A percentile compares a stretch with the other conserved stretches of the same genome.
These are phyloP conservation scores for Paraphaeosphaeria minitans DNA, from an alignment of 2,329 filamentous ascomycete species.

Conservation along the genomic window DNA sequence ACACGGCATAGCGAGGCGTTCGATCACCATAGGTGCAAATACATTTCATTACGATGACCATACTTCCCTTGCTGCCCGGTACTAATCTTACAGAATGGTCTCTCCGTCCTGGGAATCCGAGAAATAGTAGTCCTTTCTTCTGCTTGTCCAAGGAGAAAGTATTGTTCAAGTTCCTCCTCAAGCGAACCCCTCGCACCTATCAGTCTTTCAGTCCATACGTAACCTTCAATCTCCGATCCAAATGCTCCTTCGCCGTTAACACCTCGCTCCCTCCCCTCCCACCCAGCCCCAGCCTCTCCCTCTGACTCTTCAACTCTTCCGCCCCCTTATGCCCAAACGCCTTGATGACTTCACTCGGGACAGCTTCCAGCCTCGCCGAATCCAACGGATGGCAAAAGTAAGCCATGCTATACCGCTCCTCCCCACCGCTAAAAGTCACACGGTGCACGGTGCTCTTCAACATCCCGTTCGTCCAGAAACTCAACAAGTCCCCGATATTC, in stretches of 20 bases:
- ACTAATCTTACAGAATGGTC: too few species aligned
- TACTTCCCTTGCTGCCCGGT: too few species aligned
- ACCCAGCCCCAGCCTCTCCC: constrained; percentile 50
- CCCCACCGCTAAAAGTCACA: constrained; percentile 69
- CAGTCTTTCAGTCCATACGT: constrained; percentile 57
- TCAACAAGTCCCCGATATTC: constrained; percentile 75
- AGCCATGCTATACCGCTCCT: constrained; percentile 62
- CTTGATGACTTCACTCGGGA: constrained; percentile 59
- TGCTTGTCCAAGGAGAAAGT: too few species aligned
- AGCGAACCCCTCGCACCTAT: neutral
- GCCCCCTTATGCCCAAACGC: constrained; percentile 42
- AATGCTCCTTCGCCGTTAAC: constrained; percentile 64
- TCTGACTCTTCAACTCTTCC: constrained; percentile 42
- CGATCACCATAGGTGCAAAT: neutral
- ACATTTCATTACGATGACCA: neutral
- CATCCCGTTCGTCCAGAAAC: constrained; percentile 89
- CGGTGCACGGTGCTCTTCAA: constrained; percentile 87
- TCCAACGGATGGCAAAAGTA: constrained; percentile 69
- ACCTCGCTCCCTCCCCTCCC: constrained; percentile 47
- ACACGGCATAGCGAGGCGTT: constrained; percentile 8
- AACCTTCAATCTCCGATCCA: constrained; percentile 61
- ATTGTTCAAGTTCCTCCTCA: too few species aligned
- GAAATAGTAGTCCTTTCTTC: too few species aligned
- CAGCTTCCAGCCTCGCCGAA: constrained; percentile 57
- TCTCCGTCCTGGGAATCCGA: too few species aligned